These are phyloP conservation scores for Termitomyces sp. DNA, from an alignment of 768 basidiomycete species.

Conservation along the genomic window DNA sequence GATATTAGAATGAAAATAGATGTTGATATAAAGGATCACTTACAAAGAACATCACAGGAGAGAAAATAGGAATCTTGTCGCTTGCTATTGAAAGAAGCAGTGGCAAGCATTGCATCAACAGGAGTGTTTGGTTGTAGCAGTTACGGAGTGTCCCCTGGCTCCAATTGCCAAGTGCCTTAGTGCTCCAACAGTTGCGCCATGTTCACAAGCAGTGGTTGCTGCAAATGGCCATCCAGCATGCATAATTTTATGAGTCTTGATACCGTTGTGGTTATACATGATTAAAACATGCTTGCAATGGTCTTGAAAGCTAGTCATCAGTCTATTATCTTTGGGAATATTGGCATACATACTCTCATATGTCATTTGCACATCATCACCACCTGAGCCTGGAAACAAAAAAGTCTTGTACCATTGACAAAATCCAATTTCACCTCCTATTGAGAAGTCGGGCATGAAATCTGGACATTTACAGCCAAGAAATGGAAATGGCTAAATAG, in stretches of 20 bases:
- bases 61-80: constrained; percentile 19
- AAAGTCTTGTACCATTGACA: too few species aligned
- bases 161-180: constrained; percentile 21
- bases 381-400: too few species aligned
- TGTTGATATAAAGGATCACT: neutral
- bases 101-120: constrained; percentile 20
- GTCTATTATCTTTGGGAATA: too few species aligned
- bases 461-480: too few species aligned
- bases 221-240: constrained; percentile 14
- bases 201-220: constrained; percentile 17
- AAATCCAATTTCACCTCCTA: too few species aligned
- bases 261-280: constrained; percentile 20
- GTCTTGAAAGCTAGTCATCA: constrained; percentile 14
- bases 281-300: constrained; percentile 20
- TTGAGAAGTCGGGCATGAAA: too few species aligned
- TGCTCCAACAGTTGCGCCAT: constrained; percentile 19
- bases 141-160: constrained; percentile 8
- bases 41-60: constrained; percentile 11
- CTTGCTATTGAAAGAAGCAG: constrained; percentile 20
- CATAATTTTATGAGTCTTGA: constrained; percentile 8
- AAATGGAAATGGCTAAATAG: too few species aligned
- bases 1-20: neutral
- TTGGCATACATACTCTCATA: too few species aligned
- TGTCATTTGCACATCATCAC: too few species aligned
- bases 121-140: constrained; percentile 24